Base-by-base conservation (phyloP, 805 yeast species). In the Pichia heedii region DNA sequence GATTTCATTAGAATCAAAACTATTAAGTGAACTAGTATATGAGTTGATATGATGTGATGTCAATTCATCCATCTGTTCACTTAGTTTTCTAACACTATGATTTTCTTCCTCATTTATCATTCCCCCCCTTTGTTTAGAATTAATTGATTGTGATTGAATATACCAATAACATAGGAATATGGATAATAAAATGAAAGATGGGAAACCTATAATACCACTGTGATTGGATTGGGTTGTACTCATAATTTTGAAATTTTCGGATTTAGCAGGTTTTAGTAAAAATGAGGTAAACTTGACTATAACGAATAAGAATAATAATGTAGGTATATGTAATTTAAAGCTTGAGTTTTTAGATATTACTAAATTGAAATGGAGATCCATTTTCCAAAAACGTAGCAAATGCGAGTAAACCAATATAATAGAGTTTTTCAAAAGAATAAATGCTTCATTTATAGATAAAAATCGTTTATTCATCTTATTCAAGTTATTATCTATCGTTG, bases 311-410 rank as follows among this genome's bases (percentile, higher is more conserved):
- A 51, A 18, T 2, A 50, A 21, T 10, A 54, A 30, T 3, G 57
- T 43, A 13, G 65, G 65, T 18, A 61, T 46, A 46, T 61, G 66
- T 5, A 61, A 13, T 37, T 53, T 52, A 3, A 54, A 37, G 3
- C 50, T 47, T 13, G 50, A 46, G 15, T 53, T 46, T 19, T 54
- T 48, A 0, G 61, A 46, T 15, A 51, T 45, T 2, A 50, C 48
- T 5, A 61, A 41, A 38, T 57, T 56, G n/a, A 61, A 43, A 40
- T 54, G 55, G 4, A 58, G 38, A 45, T 61, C 60, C 22, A 59
- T 33, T 16, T 56, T 53, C 62, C 63, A 60, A 20, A 56, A 43
- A 4, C 42, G 24, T 5, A 53, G 15, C 3, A 49, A 16, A 12
- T 13, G 7, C 3, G 32, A 29, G 13, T 29, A 29, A 15, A 29